phyloP scores from a whole-genome alignment of 345 rosid genomes.

The Erodium maritimum region DNA sequence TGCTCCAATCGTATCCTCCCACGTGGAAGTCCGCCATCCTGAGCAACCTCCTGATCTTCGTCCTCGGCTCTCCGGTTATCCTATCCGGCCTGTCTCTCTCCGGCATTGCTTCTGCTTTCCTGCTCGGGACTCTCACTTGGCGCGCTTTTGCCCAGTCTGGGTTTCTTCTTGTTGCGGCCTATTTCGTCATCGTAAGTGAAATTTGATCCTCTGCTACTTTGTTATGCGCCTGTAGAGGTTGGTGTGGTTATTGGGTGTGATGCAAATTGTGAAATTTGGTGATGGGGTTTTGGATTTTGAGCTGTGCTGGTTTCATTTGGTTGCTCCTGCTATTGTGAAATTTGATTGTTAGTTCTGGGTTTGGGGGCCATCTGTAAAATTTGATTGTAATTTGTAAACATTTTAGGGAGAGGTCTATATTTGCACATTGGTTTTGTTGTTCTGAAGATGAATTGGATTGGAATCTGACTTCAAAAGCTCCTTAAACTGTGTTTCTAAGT shows the following conservation, averaged over 20 bases:
- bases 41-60: conserved; percentile 60
- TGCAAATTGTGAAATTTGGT: not conserved
- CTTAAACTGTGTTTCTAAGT: not conserved
- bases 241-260: conserved; percentile 4
- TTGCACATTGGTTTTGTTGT: not conserved
- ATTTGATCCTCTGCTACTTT: not conserved
- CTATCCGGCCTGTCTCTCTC: conserved; percentile 65
- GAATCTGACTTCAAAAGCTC: not conserved
- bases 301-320: too few relatives aligned
- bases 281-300: too few relatives aligned
- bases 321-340: too few relatives aligned
- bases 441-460: not conserved
- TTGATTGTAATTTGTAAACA: too few relatives aligned
- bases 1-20: conserved; percentile 51
- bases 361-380: too few relatives aligned
- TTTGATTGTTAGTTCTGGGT: too few relatives aligned
- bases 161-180: conserved; percentile 74
- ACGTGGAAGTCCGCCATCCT: conserved; percentile 77
- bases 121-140: conserved; percentile 90
- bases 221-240: not conserved
- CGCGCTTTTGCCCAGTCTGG: conserved; percentile 87
- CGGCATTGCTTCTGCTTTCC: conserved; percentile 75
- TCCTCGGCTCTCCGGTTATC: conserved; percentile 62
- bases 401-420: not conserved
- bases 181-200: conserved; percentile 26